Evolutionary conservation across 345 rosid species (phyloP), one percentile per base, ranked within the genome.

Genomic region (Eucalyptus shirleyi): DNA sequence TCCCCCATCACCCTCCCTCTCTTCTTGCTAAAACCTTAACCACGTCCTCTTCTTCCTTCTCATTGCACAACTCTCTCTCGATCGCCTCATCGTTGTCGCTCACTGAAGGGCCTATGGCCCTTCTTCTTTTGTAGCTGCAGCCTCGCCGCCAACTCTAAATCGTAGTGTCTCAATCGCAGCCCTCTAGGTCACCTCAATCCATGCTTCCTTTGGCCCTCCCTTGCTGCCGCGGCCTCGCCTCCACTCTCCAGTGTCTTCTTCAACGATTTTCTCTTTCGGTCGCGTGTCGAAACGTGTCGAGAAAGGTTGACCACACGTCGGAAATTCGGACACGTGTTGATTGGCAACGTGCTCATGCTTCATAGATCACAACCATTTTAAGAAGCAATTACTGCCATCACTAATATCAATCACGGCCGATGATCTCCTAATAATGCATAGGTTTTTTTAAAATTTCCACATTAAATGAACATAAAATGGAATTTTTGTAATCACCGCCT

Each of bases 111-210:
- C 51, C 53, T 50, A 0, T 50, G 0, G 53, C 53, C 19, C 53
- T 16, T 50, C 53, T 1, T 50, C 19, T 50, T 50, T 50, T 0
- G 8, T 0, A 50, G 19, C 1, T 50, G 3, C 3, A 50, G 8
- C 8, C 3, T 50, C 1, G 1, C 19, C 3, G 1, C 0, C 1
- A 0, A 16, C 53, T 0, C 53, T 50, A 8, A 19, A 16, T 50
- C 8, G 0, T 1, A 16, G 2, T 2, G 0, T 50, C 0, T 1
- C 53, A 50, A 50, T 2, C 1, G 8, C 2, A 0, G 53, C 53
- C 0, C 1, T 50, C 3, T 50, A 0, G 53, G 6, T 50, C 1
- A 1, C 19, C 53, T 50, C 53, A 50, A 6, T 50, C 0, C 6
- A 50, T 50, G 19, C 51, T 50, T 50, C 51, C 51, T 15, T 0